Percentiles rank a stretch among this genome's conserved stretches.
phyloP scores from a whole-genome alignment of 1,139 yeast genomes.

The Pichia sp. region DNA sequence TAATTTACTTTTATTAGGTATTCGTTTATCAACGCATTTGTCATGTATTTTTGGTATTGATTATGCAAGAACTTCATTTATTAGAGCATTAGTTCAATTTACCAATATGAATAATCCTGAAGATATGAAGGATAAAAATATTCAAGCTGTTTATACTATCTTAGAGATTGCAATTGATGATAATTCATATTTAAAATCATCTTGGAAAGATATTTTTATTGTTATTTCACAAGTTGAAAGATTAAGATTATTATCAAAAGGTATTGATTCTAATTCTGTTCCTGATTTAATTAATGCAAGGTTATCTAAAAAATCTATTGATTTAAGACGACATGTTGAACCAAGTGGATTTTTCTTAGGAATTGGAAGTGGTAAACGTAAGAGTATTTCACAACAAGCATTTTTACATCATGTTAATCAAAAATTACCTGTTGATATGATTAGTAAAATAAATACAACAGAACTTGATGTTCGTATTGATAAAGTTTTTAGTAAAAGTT shows the following conservation, averaged over 20 bases:
- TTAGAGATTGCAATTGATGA: slow-evolving; percentile 74
- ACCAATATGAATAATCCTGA: slow-evolving; percentile 73
- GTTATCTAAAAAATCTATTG: slow-evolving; percentile 53
- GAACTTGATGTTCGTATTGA: slow-evolving; percentile 84
- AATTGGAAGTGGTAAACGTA: slow-evolving; percentile 32
- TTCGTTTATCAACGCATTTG: slow-evolving; percentile 72
- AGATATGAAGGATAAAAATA: slow-evolving; percentile 74
- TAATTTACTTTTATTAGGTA: slow-evolving; percentile 75
- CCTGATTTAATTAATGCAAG: slow-evolving; percentile 84
- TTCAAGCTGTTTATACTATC: slow-evolving; percentile 70
- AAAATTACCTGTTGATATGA: slow-evolving; percentile 47
- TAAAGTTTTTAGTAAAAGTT: slow-evolving; percentile 77
- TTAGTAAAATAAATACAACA: slow-evolving; percentile 58
- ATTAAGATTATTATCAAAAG: slow-evolving; percentile 80
- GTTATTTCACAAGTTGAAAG: slow-evolving; percentile 89
- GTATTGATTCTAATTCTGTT: slow-evolving; percentile 75
- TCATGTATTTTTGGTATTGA: slow-evolving; percentile 81
- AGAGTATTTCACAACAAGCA: slow-evolving; percentile 43
- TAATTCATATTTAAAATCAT: slow-evolving; percentile 61
- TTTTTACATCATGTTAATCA: slow-evolving; percentile 47
- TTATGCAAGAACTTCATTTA: slow-evolving; percentile 81
- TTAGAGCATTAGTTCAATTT: slow-evolving; percentile 85
- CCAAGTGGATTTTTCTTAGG: slow-evolving; percentile 14
- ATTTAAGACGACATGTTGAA: slow-evolving; percentile 28
- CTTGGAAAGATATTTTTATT: slow-evolving; percentile 82